Evolutionary conservation across 23 red algal genomes (phyloP).

Genomic region (Gracilaria caudata): DNA sequence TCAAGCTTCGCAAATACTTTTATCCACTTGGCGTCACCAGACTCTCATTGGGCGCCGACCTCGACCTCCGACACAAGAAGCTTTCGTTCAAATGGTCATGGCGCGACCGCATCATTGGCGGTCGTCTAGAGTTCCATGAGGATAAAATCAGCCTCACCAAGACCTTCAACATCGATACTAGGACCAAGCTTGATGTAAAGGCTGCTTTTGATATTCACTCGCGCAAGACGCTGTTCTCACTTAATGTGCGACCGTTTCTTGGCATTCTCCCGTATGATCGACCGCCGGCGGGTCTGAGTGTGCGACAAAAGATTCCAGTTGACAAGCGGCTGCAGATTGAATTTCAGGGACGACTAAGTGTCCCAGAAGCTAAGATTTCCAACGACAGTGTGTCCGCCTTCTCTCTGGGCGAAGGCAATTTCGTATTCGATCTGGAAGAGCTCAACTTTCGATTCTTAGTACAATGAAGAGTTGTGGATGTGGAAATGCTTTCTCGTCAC

Average conservation of each 20-base stretch:
- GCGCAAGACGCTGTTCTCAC: constrained; percentile 35
- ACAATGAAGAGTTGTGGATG: constrained; percentile 8
- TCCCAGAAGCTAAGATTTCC: constrained; percentile 56
- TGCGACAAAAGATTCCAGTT: constrained; percentile 36
- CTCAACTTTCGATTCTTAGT: constrained; percentile 62
- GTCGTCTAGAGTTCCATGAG: constrained; percentile 50
- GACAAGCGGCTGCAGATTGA: constrained; percentile 46
- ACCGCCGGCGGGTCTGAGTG: constrained; percentile 24
- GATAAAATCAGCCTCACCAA: constrained; percentile 67
- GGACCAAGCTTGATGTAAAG: constrained; percentile 43
- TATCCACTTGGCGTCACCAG: constrained; percentile 69
- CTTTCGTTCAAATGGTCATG: constrained; percentile 69
- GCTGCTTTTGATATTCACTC: constrained; percentile 54
- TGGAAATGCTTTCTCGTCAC: too few species aligned
- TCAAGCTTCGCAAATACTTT: constrained; percentile 81
- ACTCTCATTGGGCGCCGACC: constrained; percentile 75
- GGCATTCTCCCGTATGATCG: constrained; percentile 29
- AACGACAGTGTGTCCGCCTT: constrained; percentile 31
- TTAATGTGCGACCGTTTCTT: constrained; percentile 48
- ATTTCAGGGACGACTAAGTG: constrained; percentile 23
- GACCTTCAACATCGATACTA: constrained; percentile 58
- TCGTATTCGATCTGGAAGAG: constrained; percentile 59
- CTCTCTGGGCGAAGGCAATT: constrained; percentile 54
- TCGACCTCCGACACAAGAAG: constrained; percentile 55
- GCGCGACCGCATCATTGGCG: constrained; percentile 81